phyloP scores from a whole-genome alignment of 2,329 filamentous ascomycete genomes.

The Clonostachys rosea region DNA sequence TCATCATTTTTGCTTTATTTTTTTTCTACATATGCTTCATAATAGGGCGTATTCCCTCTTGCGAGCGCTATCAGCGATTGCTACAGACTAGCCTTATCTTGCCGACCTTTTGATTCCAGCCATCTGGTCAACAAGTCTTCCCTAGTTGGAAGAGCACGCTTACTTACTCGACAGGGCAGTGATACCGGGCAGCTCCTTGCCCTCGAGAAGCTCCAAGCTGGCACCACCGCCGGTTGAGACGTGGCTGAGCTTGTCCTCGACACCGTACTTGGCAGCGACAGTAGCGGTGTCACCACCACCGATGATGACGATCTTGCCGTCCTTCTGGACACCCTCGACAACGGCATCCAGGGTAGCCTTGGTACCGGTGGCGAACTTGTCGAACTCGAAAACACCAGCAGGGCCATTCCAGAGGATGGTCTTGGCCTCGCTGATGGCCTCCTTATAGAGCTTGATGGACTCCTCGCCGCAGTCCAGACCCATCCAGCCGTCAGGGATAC shows the following conservation, averaged over 20 bases:
- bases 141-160: conserved; percentile 8
- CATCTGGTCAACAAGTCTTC: too few relatives aligned
- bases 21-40: too few relatives aligned
- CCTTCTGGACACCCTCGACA: conserved; percentile 68
- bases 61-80: too few relatives aligned
- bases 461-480: conserved; percentile 91
- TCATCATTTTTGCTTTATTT: too few relatives aligned
- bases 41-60: too few relatives aligned
- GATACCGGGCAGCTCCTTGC: conserved; percentile 95
- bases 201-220: conserved; percentile 92
- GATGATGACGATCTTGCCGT: conserved; percentile 95
- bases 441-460: conserved; percentile 83
- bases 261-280: conserved; percentile 93
- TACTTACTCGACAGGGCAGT: conserved; percentile 79
- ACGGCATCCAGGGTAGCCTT: conserved; percentile 88
- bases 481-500: conserved; percentile 97
- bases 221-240: conserved; percentile 96
- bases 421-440: conserved; percentile 81
- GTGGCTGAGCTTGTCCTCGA: conserved; percentile 96
- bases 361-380: conserved; percentile 88
- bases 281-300: conserved; percentile 97
- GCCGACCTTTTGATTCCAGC: too few relatives aligned
- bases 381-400: conserved; percentile 95
- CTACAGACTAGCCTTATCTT: too few relatives aligned
- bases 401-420: conserved; percentile 99